Evolutionary conservation across 2,329 filamentous ascomycete species (phyloP), one percentile per base, ranked within the genome.

Genomic region (Nemania bipapillata): DNA sequence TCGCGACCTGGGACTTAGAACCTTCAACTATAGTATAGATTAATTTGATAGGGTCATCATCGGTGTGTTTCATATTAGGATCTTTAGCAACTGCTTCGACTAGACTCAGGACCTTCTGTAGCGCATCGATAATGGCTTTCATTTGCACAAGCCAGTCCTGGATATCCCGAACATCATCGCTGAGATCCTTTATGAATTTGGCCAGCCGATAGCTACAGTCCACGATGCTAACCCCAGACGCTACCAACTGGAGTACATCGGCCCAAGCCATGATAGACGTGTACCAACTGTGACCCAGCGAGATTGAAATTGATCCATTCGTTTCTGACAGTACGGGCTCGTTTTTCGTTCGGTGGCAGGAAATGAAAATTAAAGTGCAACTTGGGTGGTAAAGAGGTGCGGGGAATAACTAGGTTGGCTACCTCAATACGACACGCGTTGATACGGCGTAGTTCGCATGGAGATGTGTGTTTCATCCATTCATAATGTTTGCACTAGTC

Each of bases 161-260:
- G 12, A 61, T 61, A 53, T 61, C 58, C 1, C 32, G 45, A 22
- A 37, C 58, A 61, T 61, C 58, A 28, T 61, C 47, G 20, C 26
- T 61, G 32, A 61, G 22, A 15, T 61, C 20, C 30, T 53, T 52
- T 11, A 61, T 52, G 58, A 61, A 53, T 42, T 61, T 53, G 11
- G 47, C 45, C 5, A 61, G n/a, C 47, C 58, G 50, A 30, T 52
- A 49, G 20, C 58, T 53, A 20, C 58, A 61, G 47, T 61, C 58
- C 45, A 61, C 58, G 22, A 61, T 61, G 28, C 58, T 61, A 15
- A 61, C 58, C 32, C 28, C 58, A n/a, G 58, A 61, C 20, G 58
- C 58, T n/a, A 61, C 22, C 30, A 52, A n/a, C 30, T 61, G 58
- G 30, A 61, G 37, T 40, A 61, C 12, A 12, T 61, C 58, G 47